Evolutionary conservation across 1,139 yeast species (phyloP).

Genomic region (Lizanozyma gosingica): DNA sequence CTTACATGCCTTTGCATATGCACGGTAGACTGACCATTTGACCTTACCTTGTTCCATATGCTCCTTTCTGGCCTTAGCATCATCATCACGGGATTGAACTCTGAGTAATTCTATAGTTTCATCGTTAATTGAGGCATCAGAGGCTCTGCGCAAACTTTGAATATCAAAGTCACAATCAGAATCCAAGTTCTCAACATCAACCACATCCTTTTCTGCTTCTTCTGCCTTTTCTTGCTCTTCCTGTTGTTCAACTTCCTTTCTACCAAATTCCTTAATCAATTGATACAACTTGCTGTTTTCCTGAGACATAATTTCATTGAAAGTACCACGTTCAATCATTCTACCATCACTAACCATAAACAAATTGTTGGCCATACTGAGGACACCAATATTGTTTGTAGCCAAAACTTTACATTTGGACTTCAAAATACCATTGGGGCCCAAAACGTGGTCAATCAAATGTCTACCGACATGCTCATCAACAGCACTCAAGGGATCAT

Average conservation of each 20-base stretch:
- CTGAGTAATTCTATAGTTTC: conserved; percentile 1
- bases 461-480: conserved; percentile 93
- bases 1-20: conserved; percentile 77
- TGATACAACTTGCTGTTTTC: conserved; percentile 47
- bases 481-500: conserved; percentile 91
- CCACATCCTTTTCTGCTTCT: conserved; percentile 5
- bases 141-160: conserved; percentile 60
- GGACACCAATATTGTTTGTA: conserved; percentile 81
- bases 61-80: conserved; percentile 47
- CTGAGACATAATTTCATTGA: conserved; percentile 45
- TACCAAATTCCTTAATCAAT: conserved; percentile 71
- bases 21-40: conserved; percentile 76
- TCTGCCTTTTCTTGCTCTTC: conserved; percentile 7
- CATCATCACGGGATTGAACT: conserved; percentile 18
- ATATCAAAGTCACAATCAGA: conserved; percentile 23
- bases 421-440: conserved; percentile 70
- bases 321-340: conserved; percentile 71
- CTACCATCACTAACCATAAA: conserved; percentile 70
- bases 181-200: conserved; percentile 18
- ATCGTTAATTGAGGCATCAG: conserved; percentile 47
- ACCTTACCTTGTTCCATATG: conserved; percentile 92
- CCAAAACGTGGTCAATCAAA: conserved; percentile 68
- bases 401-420: conserved; percentile 76
- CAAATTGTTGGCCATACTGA: conserved; percentile 68
- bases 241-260: conserved; percentile 24